Percentiles rank a stretch among this genome's conserved stretches.
These are phyloP conservation scores for Pseudogymnoascus destructans DNA, from an alignment of 2,329 filamentous ascomycete species.

Conservation along the genomic window DNA sequence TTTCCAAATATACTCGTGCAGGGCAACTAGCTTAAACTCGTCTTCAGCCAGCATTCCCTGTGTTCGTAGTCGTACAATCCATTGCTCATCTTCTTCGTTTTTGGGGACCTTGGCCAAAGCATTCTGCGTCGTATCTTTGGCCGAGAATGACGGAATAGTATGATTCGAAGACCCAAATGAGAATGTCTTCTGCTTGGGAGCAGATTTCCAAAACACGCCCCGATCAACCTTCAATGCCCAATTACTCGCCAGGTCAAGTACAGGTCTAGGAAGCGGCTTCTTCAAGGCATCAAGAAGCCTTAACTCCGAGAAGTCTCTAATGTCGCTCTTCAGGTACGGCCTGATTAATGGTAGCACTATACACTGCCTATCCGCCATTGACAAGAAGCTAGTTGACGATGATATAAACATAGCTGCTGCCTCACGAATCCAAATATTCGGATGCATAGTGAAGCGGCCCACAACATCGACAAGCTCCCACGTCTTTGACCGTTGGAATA, in stretches of 20 bases:
- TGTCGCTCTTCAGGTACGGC: constrained; percentile 66
- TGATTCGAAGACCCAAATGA: constrained; percentile 47
- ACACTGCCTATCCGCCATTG: constrained; percentile 68
- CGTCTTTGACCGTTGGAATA: constrained; percentile 70
- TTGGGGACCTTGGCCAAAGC: constrained; percentile 52
- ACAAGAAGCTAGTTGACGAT: constrained; percentile 60
- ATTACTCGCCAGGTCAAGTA: constrained; percentile 72
- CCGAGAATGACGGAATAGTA: constrained; percentile 39
- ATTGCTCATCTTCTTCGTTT: constrained; percentile 89
- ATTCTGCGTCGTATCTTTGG: constrained; percentile 42
- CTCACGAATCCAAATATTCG: constrained; percentile 90
- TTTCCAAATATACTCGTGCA: constrained; percentile 86
- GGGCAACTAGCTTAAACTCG: constrained; percentile 73
- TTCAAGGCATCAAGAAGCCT: constrained; percentile 71
- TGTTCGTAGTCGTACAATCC: constrained; percentile 74
- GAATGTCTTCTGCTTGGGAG: constrained; percentile 57
- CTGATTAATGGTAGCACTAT: constrained; percentile 68
- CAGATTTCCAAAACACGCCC: constrained; percentile 76
- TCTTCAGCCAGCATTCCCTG: constrained; percentile 73
- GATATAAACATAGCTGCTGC: constrained; percentile 75
- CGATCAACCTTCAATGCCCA: constrained; percentile 77
- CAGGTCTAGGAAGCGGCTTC: constrained; percentile 61
- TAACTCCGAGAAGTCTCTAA: constrained; percentile 57
- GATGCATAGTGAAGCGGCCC: constrained; percentile 78
- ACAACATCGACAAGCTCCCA: constrained; percentile 83